phyloP scores from a whole-genome alignment of 768 basidiomycete species.

The Lactarius quietus region DNA sequence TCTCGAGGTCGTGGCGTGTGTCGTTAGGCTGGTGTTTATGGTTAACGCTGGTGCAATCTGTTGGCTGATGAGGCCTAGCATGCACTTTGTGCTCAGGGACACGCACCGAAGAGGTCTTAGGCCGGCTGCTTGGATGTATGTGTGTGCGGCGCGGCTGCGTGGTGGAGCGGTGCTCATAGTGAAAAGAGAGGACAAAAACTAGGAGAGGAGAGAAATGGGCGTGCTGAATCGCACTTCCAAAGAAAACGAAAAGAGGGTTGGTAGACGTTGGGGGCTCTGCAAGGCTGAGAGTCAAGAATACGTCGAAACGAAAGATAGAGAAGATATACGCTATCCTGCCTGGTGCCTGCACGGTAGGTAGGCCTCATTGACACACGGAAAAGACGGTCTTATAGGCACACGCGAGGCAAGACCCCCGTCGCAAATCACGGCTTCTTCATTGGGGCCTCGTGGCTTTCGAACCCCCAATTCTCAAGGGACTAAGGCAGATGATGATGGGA shows the following conservation, averaged over 20 bases:
- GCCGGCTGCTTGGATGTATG: conserved; percentile 8
- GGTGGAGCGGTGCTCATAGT: not conserved
- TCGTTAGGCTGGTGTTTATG: conserved; percentile 7
- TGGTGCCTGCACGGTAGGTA: conserved; percentile 19
- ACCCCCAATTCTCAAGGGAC: conserved; percentile 18
- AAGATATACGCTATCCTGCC: conserved; percentile 15
- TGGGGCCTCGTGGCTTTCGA: conserved; percentile 20
- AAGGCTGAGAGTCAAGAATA: conserved; percentile 17
- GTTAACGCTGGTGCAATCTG: conserved; percentile 12
- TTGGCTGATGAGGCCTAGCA: conserved; percentile 7
- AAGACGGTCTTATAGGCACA: conserved; percentile 20
- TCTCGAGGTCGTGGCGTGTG: not conserved
- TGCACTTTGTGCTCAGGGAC: not conserved
- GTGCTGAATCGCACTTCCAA: not conserved
- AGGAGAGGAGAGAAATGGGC: not conserved
- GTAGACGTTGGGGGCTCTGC: conserved; percentile 11
- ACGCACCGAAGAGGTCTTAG: conserved; percentile 16
- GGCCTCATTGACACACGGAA: conserved; percentile 16
- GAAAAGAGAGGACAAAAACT: not conserved
- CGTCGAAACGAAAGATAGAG: conserved; percentile 9
- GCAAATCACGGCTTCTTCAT: conserved; percentile 22
- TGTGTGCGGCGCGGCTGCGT: conserved; percentile 13
- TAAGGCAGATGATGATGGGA: conserved; percentile 14
- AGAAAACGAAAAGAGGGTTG: not conserved
- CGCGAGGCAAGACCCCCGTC: conserved; percentile 16